Evolutionary conservation across 202 grass and related monocot genomes (phyloP).

Genomic region (Elaeis oleifera): DNA sequence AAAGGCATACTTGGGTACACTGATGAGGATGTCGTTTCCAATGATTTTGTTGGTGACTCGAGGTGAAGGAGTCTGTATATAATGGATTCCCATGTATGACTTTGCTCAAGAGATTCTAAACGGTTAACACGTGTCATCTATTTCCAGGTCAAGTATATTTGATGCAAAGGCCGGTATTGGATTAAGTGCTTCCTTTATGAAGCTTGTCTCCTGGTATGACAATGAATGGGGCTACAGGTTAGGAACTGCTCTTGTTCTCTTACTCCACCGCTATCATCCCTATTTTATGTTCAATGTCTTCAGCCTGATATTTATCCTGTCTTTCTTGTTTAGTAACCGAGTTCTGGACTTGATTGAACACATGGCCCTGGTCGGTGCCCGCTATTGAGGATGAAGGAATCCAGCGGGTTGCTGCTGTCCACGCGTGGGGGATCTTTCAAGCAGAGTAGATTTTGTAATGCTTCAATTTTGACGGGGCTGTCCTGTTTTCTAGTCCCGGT

Average conservation of each 20-base stretch:
- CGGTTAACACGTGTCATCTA: too few species aligned
- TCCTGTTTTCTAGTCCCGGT: slow-evolving; percentile 19
- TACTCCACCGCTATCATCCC: not conserved
- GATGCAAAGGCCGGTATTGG: slow-evolving; percentile 98
- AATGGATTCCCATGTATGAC: too few species aligned
- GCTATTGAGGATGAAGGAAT: slow-evolving; percentile 2
- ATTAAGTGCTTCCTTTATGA: slow-evolving; percentile 84
- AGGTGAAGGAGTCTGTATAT: slow-evolving; percentile 26
- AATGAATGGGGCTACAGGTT: slow-evolving; percentile 99
- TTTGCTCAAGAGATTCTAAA: too few species aligned
- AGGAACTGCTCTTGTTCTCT: not conserved
- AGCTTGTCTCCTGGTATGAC: slow-evolving; percentile 96
- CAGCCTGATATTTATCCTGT: not conserved
- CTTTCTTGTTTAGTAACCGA: slow-evolving; percentile 44
- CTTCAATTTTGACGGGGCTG: slow-evolving; percentile 27
- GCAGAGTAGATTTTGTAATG: not conserved
- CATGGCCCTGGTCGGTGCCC: slow-evolving; percentile 59
- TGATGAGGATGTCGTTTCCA: slow-evolving; percentile 82
- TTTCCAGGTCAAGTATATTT: slow-evolving; percentile 86
- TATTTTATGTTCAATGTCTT: not conserved
- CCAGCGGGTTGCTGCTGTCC: too few species aligned
- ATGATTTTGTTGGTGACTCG: slow-evolving; percentile 71
- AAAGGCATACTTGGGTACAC: slow-evolving; percentile 90
- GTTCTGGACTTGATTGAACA: slow-evolving; percentile 73
- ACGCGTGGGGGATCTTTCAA: not conserved